These are phyloP conservation scores for Stylosanthes scabra DNA, from an alignment of 331 rosid species.

Conservation along the genomic window DNA sequence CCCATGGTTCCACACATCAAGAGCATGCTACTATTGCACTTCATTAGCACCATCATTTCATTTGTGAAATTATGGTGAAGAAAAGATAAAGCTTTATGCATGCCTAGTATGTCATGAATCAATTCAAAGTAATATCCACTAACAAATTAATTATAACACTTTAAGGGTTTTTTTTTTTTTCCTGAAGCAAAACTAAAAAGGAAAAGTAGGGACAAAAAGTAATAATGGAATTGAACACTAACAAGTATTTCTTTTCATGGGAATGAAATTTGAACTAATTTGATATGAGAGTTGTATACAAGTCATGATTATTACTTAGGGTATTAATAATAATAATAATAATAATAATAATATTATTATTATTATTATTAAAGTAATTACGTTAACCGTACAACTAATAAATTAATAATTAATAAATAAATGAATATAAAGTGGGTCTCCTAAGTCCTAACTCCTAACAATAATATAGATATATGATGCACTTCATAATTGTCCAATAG, in stretches of 20 bases:
- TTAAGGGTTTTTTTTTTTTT: too few relatives aligned
- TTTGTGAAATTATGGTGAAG: constrained; percentile 29
- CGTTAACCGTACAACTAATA: background rate
- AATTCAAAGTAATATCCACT: constrained; percentile 42
- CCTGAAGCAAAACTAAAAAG: background rate
- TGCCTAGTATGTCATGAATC: constrained; percentile 28
- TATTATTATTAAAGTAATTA: background rate
- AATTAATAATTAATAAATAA: too few relatives aligned
- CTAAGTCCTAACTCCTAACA: background rate
- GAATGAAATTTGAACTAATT: constrained; percentile 8
- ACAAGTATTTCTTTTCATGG: background rate
- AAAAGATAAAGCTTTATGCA: constrained; percentile 34
- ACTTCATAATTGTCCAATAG: background rate
- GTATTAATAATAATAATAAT: background rate
- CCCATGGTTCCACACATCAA: constrained; percentile 17
- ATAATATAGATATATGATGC: background rate
- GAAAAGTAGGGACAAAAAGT: background rate
- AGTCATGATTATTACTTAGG: background rate
- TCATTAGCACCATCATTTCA: constrained; percentile 43
- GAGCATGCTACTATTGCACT: constrained; percentile 37
- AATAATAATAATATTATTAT: background rate
- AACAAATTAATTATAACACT: constrained; percentile 28
- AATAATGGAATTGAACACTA: constrained; percentile 16
- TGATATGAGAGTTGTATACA: background rate
- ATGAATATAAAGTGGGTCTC: background rate